These are phyloP conservation scores for Allium fistulosum DNA, from an alignment of 106 monocot genomes.

Conservation along the genomic window DNA sequence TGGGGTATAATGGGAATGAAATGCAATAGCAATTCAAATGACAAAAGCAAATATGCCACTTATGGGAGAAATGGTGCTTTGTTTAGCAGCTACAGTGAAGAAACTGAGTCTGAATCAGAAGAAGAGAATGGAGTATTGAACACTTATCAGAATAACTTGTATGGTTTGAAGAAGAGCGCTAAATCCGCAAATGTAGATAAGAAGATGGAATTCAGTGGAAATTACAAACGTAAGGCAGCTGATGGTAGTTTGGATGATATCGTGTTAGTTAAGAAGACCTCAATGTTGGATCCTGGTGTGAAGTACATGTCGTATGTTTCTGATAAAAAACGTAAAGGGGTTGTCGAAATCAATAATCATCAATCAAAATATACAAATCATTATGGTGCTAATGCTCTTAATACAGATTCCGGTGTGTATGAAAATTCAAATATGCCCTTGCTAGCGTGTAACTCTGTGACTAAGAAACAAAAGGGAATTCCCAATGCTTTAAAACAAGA, in stretches of 20 bases:
- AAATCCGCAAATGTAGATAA: slow-evolving; percentile 26
- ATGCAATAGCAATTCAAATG: slow-evolving; percentile 18
- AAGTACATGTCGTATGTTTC: slow-evolving; percentile 17
- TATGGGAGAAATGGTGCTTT: slow-evolving; percentile 8
- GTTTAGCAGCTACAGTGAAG: slow-evolving; percentile 41
- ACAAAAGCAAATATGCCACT: slow-evolving; percentile 23
- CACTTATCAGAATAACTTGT: slow-evolving; percentile 11
- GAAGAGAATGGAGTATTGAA: slow-evolving; percentile 29
- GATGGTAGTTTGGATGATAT: slow-evolving; percentile 16
- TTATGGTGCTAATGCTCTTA: slow-evolving; percentile 21
- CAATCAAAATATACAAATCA: slow-evolving; percentile 12
- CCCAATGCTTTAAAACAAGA: slow-evolving; percentile 14
- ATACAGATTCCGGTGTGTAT: slow-evolving; percentile 18
- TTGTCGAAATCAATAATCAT: slow-evolving; percentile 12
- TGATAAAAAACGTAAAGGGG: slow-evolving; percentile 34
- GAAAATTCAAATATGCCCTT: slow-evolving; percentile 25
- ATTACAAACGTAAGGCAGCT: slow-evolving; percentile 32
- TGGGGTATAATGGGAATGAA: slow-evolving; percentile 25
- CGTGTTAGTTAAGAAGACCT: slow-evolving; percentile 27
- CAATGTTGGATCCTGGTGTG: slow-evolving; percentile 15
- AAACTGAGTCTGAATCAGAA: slow-evolving; percentile 80
- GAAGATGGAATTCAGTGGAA: slow-evolving; percentile 25
- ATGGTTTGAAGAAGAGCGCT: slow-evolving; percentile 25
- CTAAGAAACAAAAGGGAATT: slow-evolving; percentile 61
- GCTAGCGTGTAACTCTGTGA: slow-evolving; percentile 22